These are phyloP conservation scores for Diutina pseudorugosa DNA, from an alignment of 1,139 yeast genomes.

Conservation along the genomic window DNA sequence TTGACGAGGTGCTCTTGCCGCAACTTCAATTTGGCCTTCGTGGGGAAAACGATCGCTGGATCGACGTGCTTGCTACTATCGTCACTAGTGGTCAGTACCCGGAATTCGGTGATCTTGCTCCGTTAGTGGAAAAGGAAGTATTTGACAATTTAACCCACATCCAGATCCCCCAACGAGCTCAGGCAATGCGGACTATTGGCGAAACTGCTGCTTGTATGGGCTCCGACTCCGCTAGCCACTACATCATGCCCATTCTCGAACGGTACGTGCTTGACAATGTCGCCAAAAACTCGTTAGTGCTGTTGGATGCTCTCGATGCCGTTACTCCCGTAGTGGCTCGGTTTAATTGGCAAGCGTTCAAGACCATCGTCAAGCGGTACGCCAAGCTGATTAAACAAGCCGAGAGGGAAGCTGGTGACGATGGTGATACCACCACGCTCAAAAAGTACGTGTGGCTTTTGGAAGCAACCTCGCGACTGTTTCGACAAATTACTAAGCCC, in stretches of 20 bases:
- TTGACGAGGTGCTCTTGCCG: constrained; percentile 53
- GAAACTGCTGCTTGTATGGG: constrained; percentile 30
- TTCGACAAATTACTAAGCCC: not conserved
- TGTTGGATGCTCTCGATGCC: constrained; percentile 59
- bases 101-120: not conserved
- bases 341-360: constrained; percentile 71
- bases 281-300: constrained; percentile 56
- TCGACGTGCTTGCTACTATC: constrained; percentile 51
- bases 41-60: constrained; percentile 53
- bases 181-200: constrained; percentile 56
- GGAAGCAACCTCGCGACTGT: not conserved
- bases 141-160: constrained; percentile 74
- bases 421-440: not conserved
- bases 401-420: not conserved
- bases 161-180: constrained; percentile 76
- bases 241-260: constrained; percentile 76
- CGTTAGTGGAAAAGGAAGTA: constrained; percentile 38
- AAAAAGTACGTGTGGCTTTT: not conserved
- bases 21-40: constrained; percentile 59
- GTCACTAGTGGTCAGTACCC: constrained; percentile 17
- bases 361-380: constrained; percentile 45
- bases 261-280: constrained; percentile 49
- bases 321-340: constrained; percentile 48
- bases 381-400: not conserved
- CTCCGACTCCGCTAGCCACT: constrained; percentile 60